Base-by-base conservation (phyloP, 2,329 filamentous ascomycete species). In the Alternaria arborescens region DNA sequence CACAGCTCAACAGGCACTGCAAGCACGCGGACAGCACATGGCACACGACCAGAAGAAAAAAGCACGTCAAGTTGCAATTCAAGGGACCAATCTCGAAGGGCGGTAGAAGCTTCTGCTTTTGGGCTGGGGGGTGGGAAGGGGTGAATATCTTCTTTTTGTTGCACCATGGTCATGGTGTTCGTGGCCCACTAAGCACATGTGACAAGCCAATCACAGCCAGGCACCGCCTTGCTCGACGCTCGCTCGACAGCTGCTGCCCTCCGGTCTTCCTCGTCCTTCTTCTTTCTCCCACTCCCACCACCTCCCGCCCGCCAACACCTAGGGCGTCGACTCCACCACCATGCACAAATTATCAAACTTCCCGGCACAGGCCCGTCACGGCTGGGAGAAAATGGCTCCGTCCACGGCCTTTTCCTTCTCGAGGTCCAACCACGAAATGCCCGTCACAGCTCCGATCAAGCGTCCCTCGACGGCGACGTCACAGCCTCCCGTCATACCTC, bases 261-360 rank as follows among this genome's bases (percentile, higher is more conserved):
- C 59, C 46, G 36, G 52, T 58, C 59, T 66, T 52, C 67, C 60
- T 69, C 67, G 57, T 65, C 64, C 62, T 52, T 60, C 60, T 61
- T 55, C 52, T 53, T 65, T 65, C 67, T 57, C 63, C 58, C 66
- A 59, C 61, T 51, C 62, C 60, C 69, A 65, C 61, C 64, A 54
- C 59, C 68, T 66, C 51, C 66, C 64, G 64, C 67, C 65, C 68
- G 64, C 62, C 70, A 67, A 65, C 61, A 66, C 71, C 72, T 64
- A 71, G 72, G 73, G 69, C 66, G 66, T 63, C 55, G 66, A 46
- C 55, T 44, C 61, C 66, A 61, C 61, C 58, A 80, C 72, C 77
- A 89, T 89, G 87, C 87, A 89, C 81, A 89, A 88, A 80, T 88
- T 89, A 77, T 86, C 85, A 75, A 88, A 88, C 81, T 88, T 89